phyloP scores from a whole-genome alignment of 257 asterid genomes.

The Lithospermum erythrorhizon region DNA sequence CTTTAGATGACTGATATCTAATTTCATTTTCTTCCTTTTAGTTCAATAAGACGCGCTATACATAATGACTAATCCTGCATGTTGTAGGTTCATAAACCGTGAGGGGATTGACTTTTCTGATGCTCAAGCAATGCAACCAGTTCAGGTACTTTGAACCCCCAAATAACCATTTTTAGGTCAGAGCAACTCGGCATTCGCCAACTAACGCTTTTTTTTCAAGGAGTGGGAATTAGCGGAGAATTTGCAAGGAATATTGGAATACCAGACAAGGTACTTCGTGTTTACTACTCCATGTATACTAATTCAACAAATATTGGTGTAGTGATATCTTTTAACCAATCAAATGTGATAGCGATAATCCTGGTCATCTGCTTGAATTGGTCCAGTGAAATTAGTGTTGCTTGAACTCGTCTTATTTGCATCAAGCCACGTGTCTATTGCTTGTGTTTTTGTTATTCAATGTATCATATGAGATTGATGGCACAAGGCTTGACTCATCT shows the following conservation, averaged over 20 bases:
- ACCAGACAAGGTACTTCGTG: conserved; percentile 69
- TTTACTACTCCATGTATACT: conserved; percentile 6
- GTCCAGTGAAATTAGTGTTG: background rate
- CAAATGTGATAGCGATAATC: background rate
- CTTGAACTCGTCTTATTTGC: background rate
- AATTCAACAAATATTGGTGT: background rate
- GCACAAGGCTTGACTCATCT: background rate
- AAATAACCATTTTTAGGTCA: background rate
- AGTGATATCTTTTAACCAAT: background rate
- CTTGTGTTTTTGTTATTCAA: background rate
- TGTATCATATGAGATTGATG: background rate
- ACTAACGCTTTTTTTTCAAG: conserved; percentile 28
- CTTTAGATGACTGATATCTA: background rate
- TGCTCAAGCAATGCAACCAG: conserved; percentile 82
- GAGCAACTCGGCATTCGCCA: background rate
- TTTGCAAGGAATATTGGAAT: conserved; percentile 78
- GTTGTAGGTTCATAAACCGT: conserved; percentile 69
- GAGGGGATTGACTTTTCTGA: conserved; percentile 96
- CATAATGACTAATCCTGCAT: background rate
- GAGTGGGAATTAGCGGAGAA: conserved; percentile 97
- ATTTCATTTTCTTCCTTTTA: background rate
- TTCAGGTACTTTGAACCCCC: conserved; percentile 49
- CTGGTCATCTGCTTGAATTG: background rate
- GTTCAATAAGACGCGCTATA: background rate
- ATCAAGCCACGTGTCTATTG: background rate